Evolutionary conservation across 352 stramenopile species (phyloP).

Genomic region (Pythium dissimile): DNA sequence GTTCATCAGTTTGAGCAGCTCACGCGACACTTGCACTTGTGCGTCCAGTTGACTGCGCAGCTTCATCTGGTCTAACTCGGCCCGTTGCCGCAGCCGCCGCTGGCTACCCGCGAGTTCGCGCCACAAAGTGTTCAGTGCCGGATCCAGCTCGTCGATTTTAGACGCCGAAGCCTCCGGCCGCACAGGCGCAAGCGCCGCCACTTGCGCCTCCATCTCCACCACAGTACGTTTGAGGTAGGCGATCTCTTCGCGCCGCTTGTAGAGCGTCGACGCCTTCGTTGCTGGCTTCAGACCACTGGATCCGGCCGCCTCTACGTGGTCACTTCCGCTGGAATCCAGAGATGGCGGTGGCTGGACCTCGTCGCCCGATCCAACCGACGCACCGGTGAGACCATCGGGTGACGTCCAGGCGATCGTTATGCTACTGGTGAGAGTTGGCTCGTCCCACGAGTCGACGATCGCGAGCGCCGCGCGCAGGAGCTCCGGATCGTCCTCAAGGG

Average conservation of each 20-base stretch:
- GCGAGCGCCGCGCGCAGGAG: neutral
- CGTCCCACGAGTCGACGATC: constrained; percentile 4
- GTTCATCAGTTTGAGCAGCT: neutral
- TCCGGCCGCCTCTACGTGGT: neutral
- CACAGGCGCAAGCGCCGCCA: neutral
- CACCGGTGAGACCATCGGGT: too few species aligned
- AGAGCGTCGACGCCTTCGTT: neutral
- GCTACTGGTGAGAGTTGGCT: neutral
- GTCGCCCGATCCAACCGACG: too few species aligned
- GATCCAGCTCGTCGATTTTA: neutral
- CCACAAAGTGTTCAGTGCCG: neutral
- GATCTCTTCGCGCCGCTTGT: neutral
- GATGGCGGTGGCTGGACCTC: too few species aligned
- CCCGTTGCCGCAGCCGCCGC: neutral
- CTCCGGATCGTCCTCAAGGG: neutral
- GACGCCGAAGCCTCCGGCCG: neutral
- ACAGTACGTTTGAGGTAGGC: neutral
- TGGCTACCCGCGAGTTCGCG: neutral
- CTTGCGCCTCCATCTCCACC: neutral
- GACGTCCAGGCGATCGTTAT: neutral
- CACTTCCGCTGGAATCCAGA: neutral
- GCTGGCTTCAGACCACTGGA: neutral
- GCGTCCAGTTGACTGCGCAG: neutral
- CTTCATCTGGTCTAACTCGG: neutral
- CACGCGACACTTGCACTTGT: neutral